Base-by-base conservation (phyloP, 78 protist genomes). In the Polysphondylium violaceum region DNA sequence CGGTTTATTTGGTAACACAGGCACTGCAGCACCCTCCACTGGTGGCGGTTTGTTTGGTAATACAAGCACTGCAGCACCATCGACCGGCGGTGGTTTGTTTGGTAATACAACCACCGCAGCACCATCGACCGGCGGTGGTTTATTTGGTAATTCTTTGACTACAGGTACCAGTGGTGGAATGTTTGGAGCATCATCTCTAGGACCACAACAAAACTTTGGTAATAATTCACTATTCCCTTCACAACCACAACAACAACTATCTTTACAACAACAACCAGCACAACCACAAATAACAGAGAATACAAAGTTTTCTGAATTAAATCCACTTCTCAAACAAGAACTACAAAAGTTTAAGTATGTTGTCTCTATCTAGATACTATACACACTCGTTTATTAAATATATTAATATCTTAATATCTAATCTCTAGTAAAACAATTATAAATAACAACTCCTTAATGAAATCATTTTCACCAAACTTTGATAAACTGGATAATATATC, bases 401-500 rank as follows among this genome's bases (percentile, higher is more conserved):
- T 14, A 29, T 2, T 38, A 14, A 38, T n/a, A 38, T 68, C 12
- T 68, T 6, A 68, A n/a, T n/a, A n/a, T n/a, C n/a, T n/a, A n/a
- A n/a, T 2, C 19, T 63, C 7, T 76, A 76, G 87, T 47, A 76
- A 76, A 47, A 76, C 50, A 64, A 78, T 78, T 36, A 51, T 78
- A 27, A 31, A 78, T 50, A 65, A 64, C 23, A 64, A 51, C 31
- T 17, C 75, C 11, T 21, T 50, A 36, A 78, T 78, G 88, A 78
- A 78, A 27, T 78, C 88, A 78, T 78, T 78, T 69, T 64, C 88
- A 64, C 17, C 25, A 21, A 64, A 64, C 50, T 61, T 44, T 50
- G 44, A 65, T 21, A 64, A 78, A 27, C 21, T 83, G 0, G 69
- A 69, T 43, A 29, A 64, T 19, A 43, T 83, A 31, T 74, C 91